Percentiles rank a stretch among this genome's conserved stretches.
These are phyloP conservation scores for Paspalum notatum DNA, from an alignment of 176 grass and related monocot genomes.

Conservation along the genomic window DNA sequence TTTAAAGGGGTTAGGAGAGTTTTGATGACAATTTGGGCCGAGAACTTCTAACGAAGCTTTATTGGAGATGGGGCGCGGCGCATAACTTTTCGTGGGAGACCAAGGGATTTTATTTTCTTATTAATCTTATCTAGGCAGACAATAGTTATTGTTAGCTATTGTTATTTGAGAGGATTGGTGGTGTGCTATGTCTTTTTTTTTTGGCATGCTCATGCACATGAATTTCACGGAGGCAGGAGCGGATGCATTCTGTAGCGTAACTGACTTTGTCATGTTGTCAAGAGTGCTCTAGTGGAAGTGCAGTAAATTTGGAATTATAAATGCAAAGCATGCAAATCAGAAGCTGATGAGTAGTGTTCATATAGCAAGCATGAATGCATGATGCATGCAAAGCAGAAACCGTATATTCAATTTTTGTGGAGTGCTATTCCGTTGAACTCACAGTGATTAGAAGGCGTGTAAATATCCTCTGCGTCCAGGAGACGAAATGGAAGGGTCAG, in stretches of 20 bases:
- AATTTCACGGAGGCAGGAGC: background rate
- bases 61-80: too few relatives aligned
- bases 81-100: background rate
- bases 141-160: background rate
- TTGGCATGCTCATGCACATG: conserved; percentile 27
- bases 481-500: too few relatives aligned
- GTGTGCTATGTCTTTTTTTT: background rate
- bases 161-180: background rate
- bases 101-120: background rate
- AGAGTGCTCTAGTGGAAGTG: background rate
- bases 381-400: background rate
- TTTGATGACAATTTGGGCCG: background rate
- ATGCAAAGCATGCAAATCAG: background rate
- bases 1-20: background rate
- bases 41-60: background rate
- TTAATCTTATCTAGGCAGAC: background rate
- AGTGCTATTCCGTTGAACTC: background rate
- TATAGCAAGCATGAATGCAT: conserved; percentile 3
- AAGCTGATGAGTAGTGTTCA: conserved; percentile 6
- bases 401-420: too few relatives aligned
- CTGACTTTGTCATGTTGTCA: background rate
- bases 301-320: background rate
- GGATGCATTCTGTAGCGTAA: background rate
- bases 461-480: too few relatives aligned
- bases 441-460: too few relatives aligned